A percentile compares a stretch with the other conserved stretches of the same genome.
phyloP scores from a whole-genome alignment of 805 yeast species.

The Schwanniomyces pseudopolymorphus region DNA sequence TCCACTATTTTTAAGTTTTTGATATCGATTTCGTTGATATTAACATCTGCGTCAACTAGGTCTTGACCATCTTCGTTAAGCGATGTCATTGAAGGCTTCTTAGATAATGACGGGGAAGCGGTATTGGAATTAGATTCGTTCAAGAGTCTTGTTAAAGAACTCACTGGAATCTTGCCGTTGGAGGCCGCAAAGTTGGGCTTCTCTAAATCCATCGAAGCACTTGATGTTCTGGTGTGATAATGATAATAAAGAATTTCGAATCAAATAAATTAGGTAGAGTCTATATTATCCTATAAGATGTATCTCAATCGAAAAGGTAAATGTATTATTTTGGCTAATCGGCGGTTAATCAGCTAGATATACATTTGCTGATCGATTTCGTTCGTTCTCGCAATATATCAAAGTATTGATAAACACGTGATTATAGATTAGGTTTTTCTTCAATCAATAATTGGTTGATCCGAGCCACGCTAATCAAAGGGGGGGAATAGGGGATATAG shows the following conservation, averaged over 20 bases:
- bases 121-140: conserved; percentile 29
- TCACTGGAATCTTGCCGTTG: conserved; percentile 23
- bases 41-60: not conserved
- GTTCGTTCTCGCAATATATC: not conserved
- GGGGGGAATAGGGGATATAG: too few species aligned
- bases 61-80: not conserved
- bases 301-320: not conserved
- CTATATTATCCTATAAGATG: not conserved
- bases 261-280: not conserved
- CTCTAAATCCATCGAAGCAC: conserved; percentile 12
- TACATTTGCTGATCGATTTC: not conserved
- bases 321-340: not conserved
- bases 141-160: conserved; percentile 38
- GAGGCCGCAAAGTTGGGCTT: conserved; percentile 6
- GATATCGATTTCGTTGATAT: not conserved
- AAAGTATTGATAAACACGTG: not conserved
- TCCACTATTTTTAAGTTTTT: not conserved
- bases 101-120: conserved; percentile 10
- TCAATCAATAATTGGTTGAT: not conserved
- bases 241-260: not conserved
- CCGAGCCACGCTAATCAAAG: not conserved
- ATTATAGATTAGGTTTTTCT: not conserved
- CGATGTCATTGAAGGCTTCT: conserved; percentile 12
- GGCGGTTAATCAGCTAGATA: not conserved
- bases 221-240: conserved; percentile 2